These are phyloP conservation scores for Apocynum venetum DNA, from an alignment of 257 asterid genomes.

Conservation along the genomic window DNA sequence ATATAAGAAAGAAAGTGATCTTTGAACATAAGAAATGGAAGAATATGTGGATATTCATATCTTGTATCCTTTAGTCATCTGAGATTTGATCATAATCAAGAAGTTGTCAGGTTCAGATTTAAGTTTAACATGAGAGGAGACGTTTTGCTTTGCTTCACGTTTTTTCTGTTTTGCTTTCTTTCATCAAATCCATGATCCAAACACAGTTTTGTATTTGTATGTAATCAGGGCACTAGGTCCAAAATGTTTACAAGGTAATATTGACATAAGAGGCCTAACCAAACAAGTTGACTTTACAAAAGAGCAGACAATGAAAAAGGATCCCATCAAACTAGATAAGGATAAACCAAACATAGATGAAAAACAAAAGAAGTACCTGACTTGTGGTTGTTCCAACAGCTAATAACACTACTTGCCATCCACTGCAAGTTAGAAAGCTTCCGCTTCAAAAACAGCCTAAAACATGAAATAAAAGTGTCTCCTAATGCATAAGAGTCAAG, in stretches of 20 bases:
- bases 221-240: neutral
- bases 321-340: neutral
- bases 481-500: constrained; percentile 19
- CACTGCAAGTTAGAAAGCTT: constrained; percentile 97
- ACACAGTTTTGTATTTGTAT: neutral
- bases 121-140: neutral
- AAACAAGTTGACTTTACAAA: neutral
- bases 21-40: neutral
- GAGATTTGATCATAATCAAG: neutral
- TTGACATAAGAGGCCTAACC: neutral
- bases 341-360: neutral
- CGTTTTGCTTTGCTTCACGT: neutral
- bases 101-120: neutral
- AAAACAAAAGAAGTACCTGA: constrained; percentile 51
- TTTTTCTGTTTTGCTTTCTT: neutral
- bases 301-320: neutral
- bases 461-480: constrained; percentile 27
- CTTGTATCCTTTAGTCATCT: neutral
- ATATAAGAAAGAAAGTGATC: neutral
- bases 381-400: constrained; percentile 97
- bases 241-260: neutral
- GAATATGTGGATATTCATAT: neutral
- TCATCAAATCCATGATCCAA: neutral
- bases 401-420: constrained; percentile 82
- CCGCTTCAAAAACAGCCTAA: constrained; percentile 95